Percentiles rank a stretch among this genome's conserved stretches.
These are phyloP conservation scores for Tagetes patula DNA, from an alignment of 129 eudicot species.

Conservation along the genomic window DNA sequence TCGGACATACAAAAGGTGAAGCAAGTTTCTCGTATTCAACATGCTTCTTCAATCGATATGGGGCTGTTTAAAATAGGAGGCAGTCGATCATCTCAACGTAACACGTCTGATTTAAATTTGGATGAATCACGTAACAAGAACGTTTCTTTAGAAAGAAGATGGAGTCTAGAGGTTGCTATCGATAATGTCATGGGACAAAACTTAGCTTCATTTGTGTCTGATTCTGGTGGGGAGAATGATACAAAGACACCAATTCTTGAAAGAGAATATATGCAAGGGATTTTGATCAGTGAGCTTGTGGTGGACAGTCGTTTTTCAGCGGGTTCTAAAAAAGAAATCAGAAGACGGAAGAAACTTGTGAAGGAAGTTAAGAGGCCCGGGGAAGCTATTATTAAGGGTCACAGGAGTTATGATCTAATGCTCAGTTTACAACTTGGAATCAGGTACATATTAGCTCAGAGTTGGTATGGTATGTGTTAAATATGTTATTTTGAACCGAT, in stretches of 20 bases:
- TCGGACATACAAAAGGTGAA: slow-evolving; percentile 66
- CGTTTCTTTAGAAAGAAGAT: slow-evolving; percentile 75
- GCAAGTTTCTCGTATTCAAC: slow-evolving; percentile 81
- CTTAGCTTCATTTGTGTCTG: slow-evolving; percentile 49
- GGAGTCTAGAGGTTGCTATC: slow-evolving; percentile 91
- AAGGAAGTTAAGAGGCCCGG: slow-evolving; percentile 81
- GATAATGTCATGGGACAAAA: slow-evolving; percentile 76
- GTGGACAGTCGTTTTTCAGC: slow-evolving; percentile 52
- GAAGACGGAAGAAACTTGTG: slow-evolving; percentile 66
- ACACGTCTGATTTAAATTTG: slow-evolving; percentile 39
- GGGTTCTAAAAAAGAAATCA: slow-evolving; percentile 54
- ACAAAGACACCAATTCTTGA: slow-evolving; percentile 64
- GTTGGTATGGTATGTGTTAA: background rate
- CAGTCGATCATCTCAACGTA: slow-evolving; percentile 41
- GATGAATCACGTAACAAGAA: slow-evolving; percentile 51
- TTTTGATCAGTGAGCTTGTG: slow-evolving; percentile 84
- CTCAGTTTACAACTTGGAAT: slow-evolving; percentile 97
- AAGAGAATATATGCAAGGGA: slow-evolving; percentile 98
- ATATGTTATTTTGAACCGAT: background rate
- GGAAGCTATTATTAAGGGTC: slow-evolving; percentile 86
- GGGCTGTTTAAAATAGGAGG: slow-evolving; percentile 64
- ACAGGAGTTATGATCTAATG: slow-evolving; percentile 93
- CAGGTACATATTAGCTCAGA: slow-evolving; percentile 45
- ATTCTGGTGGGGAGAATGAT: slow-evolving; percentile 43
- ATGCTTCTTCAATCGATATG: slow-evolving; percentile 82